Evolutionary conservation across 2,329 filamentous ascomycete genomes (phyloP), one percentile per base, ranked within the genome.

Genomic region (Aureobasidium mangrovei): DNA sequence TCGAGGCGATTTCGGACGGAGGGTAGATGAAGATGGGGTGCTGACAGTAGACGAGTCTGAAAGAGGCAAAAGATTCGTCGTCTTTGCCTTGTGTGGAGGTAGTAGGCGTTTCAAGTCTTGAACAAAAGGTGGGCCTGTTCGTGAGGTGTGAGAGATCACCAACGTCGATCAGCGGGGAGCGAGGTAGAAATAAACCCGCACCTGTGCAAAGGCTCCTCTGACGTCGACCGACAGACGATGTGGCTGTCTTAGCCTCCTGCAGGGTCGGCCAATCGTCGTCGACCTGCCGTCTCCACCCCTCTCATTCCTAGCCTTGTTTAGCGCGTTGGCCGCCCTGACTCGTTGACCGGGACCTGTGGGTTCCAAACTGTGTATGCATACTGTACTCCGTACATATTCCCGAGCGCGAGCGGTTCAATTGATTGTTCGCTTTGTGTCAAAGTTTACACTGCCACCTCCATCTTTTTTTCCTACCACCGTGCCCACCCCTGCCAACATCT

Each of bases 381-480:
- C 18, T 18, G 18, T 18, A 18, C 18, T 18, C 18, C 18, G 18
- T 18, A 28, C 40, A 38, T 29, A 36, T 43, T 6, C 38, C 32
- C 39, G 40, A 43, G 40, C 26, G 49, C 10, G 31, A 53, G 39
- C 49, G 40, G 40, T 53, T 53, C 49, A 53, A 31, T 43, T 43
- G 31, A 44, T 43, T 44, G 36, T 42, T 41, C 47, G 42, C 38
- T 29, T 42, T 33, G 49, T 53, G 49, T 53, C 49, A 38, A 53
- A 38, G 39, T 53, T 53, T 53, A 53, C 49, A 53, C 49, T 53
- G 49, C 49, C 49, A 53, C 40, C 49, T 53, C 47, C 47, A 52
- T 36, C 29, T 27, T 18, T 40, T 49, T 4, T 9, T 29, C 35
- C 28, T 31, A 49, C 35, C 36, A 4, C 12, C 12, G 36, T 36